Base-by-base conservation (phyloP, 768 basidiomycete species). In the Pisolithus orientalis region DNA sequence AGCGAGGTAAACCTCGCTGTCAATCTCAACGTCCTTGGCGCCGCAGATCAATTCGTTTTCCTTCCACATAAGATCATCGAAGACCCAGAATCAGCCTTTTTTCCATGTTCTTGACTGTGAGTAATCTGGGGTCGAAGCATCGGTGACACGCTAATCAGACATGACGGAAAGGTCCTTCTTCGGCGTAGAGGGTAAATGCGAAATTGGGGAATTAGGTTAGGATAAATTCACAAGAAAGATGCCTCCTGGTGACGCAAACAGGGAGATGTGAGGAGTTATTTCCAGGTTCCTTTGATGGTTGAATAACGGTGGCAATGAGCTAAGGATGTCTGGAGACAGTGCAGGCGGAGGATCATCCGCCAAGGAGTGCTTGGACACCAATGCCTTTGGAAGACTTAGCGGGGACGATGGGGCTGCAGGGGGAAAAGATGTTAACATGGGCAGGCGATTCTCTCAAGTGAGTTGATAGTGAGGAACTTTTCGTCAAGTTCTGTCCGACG, bases 361-460 rank as follows among this genome's bases (percentile, higher is more conserved):
- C 5, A 45, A 29, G 17, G 58, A 52, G 1, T 40, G 17, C 8
- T 11, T 51, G 17, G 53, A 62, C 28, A 53, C 65, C 8, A 48
- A 43, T 3, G 54, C 39, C 34, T 39, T 58, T 7, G 57, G 63
- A 1, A 67, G 44, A 38, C 62, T 64, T 3, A 69, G 57, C 2
- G 62, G 64, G 2, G 65, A 69, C 0, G 65, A 61, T 1, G 67
- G 65, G 0, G 58, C 49, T 1, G 50, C 39, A 5, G 66, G 65
- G 1, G 67, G 65, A 1, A 54, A 21, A 67, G 56, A 37, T 62
- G 52, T 4, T 28, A 52, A 39, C 53, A 24, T 50, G 31, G 32
- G 31, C 49, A 5, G 40, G 16, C 39, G 53, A 59, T 10, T 59
- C 57, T 8, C 49, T 53, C 0, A 64, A 64, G 7, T 44, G 21